A percentile compares a stretch with the other conserved stretches of the same genome.
These are phyloP conservation scores for Cryptosporidium bovis DNA, from an alignment of 169 alveolate species.

Conservation along the genomic window DNA sequence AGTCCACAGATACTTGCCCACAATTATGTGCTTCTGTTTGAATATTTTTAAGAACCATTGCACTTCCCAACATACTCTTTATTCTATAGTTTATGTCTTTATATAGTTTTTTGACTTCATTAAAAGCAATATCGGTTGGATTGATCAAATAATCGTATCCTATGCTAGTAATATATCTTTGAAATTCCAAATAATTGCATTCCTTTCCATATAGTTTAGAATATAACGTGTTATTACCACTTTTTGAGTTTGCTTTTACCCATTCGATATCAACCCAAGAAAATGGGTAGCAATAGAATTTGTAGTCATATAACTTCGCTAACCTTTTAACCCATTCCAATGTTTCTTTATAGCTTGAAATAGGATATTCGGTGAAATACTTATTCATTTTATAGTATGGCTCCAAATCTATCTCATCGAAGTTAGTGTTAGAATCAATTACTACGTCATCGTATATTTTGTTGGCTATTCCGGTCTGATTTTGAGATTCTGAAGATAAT, in stretches of 20 bases:
- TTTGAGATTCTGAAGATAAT: slow-evolving; percentile 6
- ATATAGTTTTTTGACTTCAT: slow-evolving; percentile 21
- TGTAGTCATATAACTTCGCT: slow-evolving; percentile 13
- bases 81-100: slow-evolving; percentile 7
- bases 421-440: slow-evolving; percentile 19
- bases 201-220: background rate
- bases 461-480: background rate
- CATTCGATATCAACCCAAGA: slow-evolving; percentile 37
- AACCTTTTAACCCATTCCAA: slow-evolving; percentile 48
- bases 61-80: slow-evolving; percentile 62
- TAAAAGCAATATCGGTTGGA: slow-evolving; percentile 27
- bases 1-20: slow-evolving; percentile 64
- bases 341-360: slow-evolving; percentile 29
- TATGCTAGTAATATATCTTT: slow-evolving; percentile 36
- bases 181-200: slow-evolving; percentile 38
- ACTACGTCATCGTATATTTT: slow-evolving; percentile 5
- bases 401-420: slow-evolving; percentile 5
- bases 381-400: slow-evolving; percentile 22
- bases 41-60: slow-evolving; percentile 21
- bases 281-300: slow-evolving; percentile 48
- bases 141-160: slow-evolving; percentile 39
- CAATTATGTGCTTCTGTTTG: slow-evolving; percentile 50
- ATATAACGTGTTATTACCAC: slow-evolving; percentile 31
- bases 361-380: slow-evolving; percentile 49
- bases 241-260: background rate